phyloP scores from a whole-genome alignment of 768 basidiomycete genomes.

The Pluteus cervinus region DNA sequence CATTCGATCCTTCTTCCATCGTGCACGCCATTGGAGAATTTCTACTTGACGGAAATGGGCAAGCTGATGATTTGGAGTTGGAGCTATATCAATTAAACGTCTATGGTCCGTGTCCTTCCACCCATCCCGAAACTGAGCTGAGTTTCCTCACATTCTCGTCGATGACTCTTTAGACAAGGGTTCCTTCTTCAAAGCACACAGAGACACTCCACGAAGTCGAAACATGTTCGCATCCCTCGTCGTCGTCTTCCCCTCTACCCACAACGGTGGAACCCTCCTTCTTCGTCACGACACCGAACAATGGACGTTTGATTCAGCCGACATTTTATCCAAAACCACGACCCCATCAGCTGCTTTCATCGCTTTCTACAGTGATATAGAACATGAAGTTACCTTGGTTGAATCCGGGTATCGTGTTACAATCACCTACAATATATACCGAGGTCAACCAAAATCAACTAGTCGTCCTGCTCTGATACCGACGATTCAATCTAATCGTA shows the following conservation, averaged over 20 bases:
- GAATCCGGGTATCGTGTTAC: slow-evolving; percentile 31
- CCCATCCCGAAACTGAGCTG: background rate
- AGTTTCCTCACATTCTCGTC: background rate
- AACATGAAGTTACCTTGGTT: slow-evolving; percentile 32
- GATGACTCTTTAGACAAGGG: slow-evolving; percentile 12
- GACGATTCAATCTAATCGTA: background rate
- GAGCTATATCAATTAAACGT: slow-evolving; percentile 43
- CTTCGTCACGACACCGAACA: slow-evolving; percentile 23
- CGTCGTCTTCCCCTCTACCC: slow-evolving; percentile 33
- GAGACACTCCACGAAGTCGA: slow-evolving; percentile 36
- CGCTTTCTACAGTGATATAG: slow-evolving; percentile 32
- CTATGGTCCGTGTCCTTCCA: slow-evolving; percentile 27
- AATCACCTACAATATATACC: slow-evolving; percentile 37
- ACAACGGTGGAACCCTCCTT: slow-evolving; percentile 36
- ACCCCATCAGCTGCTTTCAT: slow-evolving; percentile 26
- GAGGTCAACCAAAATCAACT: too few relatives aligned
- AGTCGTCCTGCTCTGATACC: too few relatives aligned
- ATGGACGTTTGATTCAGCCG: slow-evolving; percentile 30
- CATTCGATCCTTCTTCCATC: slow-evolving; percentile 19
- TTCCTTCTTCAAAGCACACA: slow-evolving; percentile 41
- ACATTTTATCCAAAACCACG: slow-evolving; percentile 9
- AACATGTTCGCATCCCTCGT: slow-evolving; percentile 46
- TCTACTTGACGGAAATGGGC: slow-evolving; percentile 14
- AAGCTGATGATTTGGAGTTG: slow-evolving; percentile 13
- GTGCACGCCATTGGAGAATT: slow-evolving; percentile 16